Evolutionary conservation across 2,329 filamentous ascomycete genomes (phyloP), one percentile per base, ranked within the genome.

Genomic region (Ceratocystis diversiconidia): DNA sequence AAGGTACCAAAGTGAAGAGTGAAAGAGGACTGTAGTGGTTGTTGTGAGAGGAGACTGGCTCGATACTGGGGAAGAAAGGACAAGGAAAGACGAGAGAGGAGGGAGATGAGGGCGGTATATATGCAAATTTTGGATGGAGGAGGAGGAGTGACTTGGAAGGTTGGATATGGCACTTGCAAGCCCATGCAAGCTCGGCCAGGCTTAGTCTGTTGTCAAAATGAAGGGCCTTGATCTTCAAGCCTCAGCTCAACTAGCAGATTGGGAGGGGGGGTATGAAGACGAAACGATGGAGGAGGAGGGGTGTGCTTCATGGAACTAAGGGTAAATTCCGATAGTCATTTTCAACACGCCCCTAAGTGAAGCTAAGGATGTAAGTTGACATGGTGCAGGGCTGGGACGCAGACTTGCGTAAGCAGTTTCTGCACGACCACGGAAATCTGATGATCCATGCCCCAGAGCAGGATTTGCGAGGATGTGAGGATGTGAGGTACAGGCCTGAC

Each of bases 41-140:
- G 48, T 43, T 62, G 48, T 30, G 55, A 61, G 43, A 48, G 36
- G 65, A 67, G 65, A 28, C 62, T 64, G 46, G 65, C 65, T 67
- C 62, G 62, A 61, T 55, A 67, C 62, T 67, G 65, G n/a, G 28
- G 62, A 67, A 62, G 48, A 64, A 19, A 61, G 32, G 48, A 25
- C 1, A 41, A 41, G 52, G 59, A 41, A 12, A 22, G 15, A 12
- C 3, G 8, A 10, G 32, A 44, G 17, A 46, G 12, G 52, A 32
- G 43, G 7, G 48, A 44, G 64, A 63, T 32, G n/a, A 8, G 7
- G 64, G 4, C 32, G 60, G 36, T 66, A 63, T 66, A 66, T 66
- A 66, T 62, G 43, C 22, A 36, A 19, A 17, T 15, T 15, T 8
- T 12, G 25, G 7, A 25, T 2, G 12, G 32, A 22, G 19, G 10